Evolutionary conservation across 2,329 filamentous ascomycete genomes (phyloP), one percentile per base, ranked within the genome.

Genomic region (Fusarium domesticum): DNA sequence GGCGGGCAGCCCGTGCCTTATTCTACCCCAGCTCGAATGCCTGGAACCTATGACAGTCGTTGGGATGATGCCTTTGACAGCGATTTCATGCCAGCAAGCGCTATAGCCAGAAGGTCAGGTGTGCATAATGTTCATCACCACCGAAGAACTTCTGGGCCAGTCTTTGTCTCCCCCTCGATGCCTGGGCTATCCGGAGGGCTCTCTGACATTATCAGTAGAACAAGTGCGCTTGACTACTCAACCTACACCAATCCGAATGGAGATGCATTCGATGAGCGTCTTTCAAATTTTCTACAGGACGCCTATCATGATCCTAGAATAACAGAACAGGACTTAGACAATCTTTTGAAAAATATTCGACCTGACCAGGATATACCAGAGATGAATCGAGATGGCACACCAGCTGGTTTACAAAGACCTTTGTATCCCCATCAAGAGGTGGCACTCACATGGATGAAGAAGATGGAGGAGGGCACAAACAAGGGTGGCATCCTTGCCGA

Each of bases 401-500:
- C 89, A 0, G 75, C 77, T 33, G 83, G 76, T 1, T 77, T 96
- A 59, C 80, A 74, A 46, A 82, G 80, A 45, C 71, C 76, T 0
- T 72, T 96, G 7, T 89, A 93, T 69, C 81, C 85, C 35, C 90
- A 96, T 58, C 91, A 96, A 61, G 84, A 87, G 56, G 71, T 92
- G 66, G 89, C 89, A 6, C 71, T 96, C 20, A 80, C 84, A 11
- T 96, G 90, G 91, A 81, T 96, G 77, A 75, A 84, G 36, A 75
- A 83, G n/a, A 89, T 88, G 64, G 90, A 96, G 63, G 78, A 75
- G 15, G 82, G 87, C 7, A 75, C 83, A 41, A 89, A 86, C 58
- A 89, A 85, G 57, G 90, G 91, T n/a, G 91, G 90, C 31, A 91
- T 96, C 43, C 74, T 96, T 14, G 89, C 89, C 2, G 91, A 96